Base-by-base conservation (phyloP, 768 basidiomycete genomes). In the Boletus huronensis region DNA sequence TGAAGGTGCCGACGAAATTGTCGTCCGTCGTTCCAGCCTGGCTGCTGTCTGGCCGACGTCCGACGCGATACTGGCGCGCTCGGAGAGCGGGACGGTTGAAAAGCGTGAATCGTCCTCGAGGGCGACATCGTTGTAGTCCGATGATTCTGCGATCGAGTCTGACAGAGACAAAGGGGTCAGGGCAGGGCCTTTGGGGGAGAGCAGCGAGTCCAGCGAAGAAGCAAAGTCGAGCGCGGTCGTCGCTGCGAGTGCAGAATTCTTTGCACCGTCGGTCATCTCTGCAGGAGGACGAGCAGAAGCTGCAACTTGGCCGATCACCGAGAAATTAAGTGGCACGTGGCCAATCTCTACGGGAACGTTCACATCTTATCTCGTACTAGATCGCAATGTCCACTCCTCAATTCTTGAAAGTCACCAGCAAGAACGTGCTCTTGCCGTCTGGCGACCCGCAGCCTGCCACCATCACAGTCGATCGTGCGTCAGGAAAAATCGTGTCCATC, bases 51-150 rank as follows among this genome's bases (percentile, higher is more conserved):
- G 53, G 49, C 50, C 54, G 28, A 66, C 59, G 53, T 73, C 52
- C 17, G 65, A 72, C 60, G 59, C 60, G 58, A 73, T 50, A 50
- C 71, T 77, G 50, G 66, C 66, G 35, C 70, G 70, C 45, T 71
- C 70, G 34, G 66, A 67, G 39, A 82, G 74, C 3, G 78, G 63
- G 36, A 84, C 75, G 13, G 75, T 82, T 1, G 81, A 83, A 58
- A 83, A 83, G 17, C 72, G 77, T 2, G 74, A 61, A 47, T 77
- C 72, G 62, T 79, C 76, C 58, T 73, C 80, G 60, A 71, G 57
- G n/a, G 58, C 51, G 41, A 84, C 75, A 52, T 88, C 85, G 58
- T 85, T 86, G 61, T 85, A 80, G 59, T 87, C 86, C 17, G 84
- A 79, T 48, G 84, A 79, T 48, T 79, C 79, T 5, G 81, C 76